Conservation (phyloP, 176 grass and related monocot genomes). For the Phragmites australis region DNA sequence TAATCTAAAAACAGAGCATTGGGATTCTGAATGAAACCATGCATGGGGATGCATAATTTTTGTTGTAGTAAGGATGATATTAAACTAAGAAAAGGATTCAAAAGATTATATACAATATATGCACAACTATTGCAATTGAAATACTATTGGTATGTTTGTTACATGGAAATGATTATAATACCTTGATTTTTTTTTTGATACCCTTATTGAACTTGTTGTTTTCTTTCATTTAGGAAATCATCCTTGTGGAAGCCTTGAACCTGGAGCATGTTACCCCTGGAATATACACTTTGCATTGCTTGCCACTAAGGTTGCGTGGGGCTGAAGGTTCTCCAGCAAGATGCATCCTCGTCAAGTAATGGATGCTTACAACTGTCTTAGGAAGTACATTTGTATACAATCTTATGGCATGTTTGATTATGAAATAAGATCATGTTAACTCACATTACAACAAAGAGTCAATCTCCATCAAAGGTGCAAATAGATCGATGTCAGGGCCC, state of each 20-base stretch:
- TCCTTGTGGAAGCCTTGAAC: constrained; percentile 62
- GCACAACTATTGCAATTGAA: background rate
- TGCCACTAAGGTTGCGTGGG: constrained; percentile 58
- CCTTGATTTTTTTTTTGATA: background rate
- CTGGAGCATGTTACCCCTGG: constrained; percentile 45
- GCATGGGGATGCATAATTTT: background rate
- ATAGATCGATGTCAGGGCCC: too few relatives aligned
- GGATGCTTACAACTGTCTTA: background rate
- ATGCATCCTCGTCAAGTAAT: constrained; percentile 68
- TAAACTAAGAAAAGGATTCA: background rate
- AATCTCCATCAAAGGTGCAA: background rate
- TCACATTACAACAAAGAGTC: background rate
- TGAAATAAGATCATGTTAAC: background rate
- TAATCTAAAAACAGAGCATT: too few relatives aligned
- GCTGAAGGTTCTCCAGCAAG: constrained; percentile 61
- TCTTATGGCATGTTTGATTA: background rate
- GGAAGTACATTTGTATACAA: background rate
- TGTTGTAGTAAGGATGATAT: background rate
- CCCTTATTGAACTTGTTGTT: background rate
- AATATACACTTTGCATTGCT: constrained; percentile 60
- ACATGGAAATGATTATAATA: background rate
- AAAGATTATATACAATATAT: background rate
- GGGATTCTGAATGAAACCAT: too few relatives aligned
- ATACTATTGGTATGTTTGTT: background rate
- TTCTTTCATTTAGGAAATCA: constrained; percentile 49